Evolutionary conservation across 176 grass and related monocot genomes (phyloP), one percentile per base, ranked within the genome.

Genomic region (Carex parvula): DNA sequence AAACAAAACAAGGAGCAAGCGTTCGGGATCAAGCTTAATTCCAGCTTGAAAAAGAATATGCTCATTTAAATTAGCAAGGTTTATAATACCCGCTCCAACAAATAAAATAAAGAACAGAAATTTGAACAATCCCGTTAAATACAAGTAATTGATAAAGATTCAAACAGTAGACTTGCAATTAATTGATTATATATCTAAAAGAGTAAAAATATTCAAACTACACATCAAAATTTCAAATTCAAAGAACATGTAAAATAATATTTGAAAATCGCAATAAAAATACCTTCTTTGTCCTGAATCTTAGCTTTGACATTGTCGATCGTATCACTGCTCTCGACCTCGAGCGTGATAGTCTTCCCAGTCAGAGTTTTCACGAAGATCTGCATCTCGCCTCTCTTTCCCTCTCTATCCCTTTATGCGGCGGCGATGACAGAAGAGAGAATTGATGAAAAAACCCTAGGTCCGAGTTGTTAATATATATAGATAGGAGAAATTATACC

Each of bases 241-340:
- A 50, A 50, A 60, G 18, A 79, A 15, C 4, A 55, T 59, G 29
- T 15, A 80, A 14, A 20, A 59, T 15, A 14, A 9, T 14, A 56
- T 8, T 16, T 6, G 6, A 8, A 20, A 57, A 80, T 29, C 22
- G 12, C 30, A 6, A 54, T 5, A 30, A 24, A 84, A 4, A 5
- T 52, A 97, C 92, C 95, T 86, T 98, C 92, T 85, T 98, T 94
- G 85, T 99, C 96, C 84, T 99, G 93, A 81, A 99, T 99, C 93
- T 99, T 99, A 8, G 96, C 96, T 80, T 95, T 99, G 85, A 99
- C 97, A 81, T 94, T 96, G 91, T 99, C 93, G 81, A 99, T 91
- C 61, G 97, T 96, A 82, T 96, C 93, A 87, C 91, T 95, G 89
- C 92, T 94, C 91, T 99, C 97, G 20, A 99, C 97, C 91, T 99